Evolutionary conservation across 208 protist species (phyloP).

Genomic region (Trypanosoma lewisi): DNA sequence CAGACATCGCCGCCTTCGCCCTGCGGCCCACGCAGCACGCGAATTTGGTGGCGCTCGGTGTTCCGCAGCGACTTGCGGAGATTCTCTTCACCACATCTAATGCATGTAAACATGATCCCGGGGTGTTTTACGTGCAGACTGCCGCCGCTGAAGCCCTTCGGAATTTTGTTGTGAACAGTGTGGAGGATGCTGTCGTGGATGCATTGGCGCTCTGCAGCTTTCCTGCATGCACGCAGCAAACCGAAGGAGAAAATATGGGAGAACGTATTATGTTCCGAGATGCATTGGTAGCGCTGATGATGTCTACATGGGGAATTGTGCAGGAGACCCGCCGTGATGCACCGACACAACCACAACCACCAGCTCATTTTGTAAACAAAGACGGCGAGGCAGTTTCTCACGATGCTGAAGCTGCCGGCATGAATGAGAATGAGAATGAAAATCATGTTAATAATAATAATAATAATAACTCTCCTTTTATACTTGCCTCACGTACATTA

Average conservation of each 20-base stretch:
- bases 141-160: constrained; percentile 60
- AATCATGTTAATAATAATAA: background rate
- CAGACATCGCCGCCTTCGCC: constrained; percentile 44
- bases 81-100: constrained; percentile 32
- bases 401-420: background rate
- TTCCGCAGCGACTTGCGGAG: constrained; percentile 52
- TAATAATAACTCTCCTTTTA: constrained; percentile 26
- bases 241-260: constrained; percentile 1
- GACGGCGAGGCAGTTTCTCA: constrained; percentile 1
- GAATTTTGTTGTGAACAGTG: constrained; percentile 61
- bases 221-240: constrained; percentile 6
- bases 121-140: constrained; percentile 47
- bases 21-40: constrained; percentile 39
- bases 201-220: constrained; percentile 22
- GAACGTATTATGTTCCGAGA: constrained; percentile 23
- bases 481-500: constrained; percentile 31
- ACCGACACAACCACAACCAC: constrained; percentile 12
- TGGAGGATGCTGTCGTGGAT: constrained; percentile 56
- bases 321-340: constrained; percentile 29
- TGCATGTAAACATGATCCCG: constrained; percentile 21
- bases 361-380: background rate
- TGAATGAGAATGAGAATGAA: background rate
- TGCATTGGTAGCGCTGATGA: constrained; percentile 30
- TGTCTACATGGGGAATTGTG: constrained; percentile 33
- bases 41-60: constrained; percentile 29